These are phyloP conservation scores for Achaetomiella virescens DNA, from an alignment of 495 filamentous ascomycete species.

Conservation along the genomic window DNA sequence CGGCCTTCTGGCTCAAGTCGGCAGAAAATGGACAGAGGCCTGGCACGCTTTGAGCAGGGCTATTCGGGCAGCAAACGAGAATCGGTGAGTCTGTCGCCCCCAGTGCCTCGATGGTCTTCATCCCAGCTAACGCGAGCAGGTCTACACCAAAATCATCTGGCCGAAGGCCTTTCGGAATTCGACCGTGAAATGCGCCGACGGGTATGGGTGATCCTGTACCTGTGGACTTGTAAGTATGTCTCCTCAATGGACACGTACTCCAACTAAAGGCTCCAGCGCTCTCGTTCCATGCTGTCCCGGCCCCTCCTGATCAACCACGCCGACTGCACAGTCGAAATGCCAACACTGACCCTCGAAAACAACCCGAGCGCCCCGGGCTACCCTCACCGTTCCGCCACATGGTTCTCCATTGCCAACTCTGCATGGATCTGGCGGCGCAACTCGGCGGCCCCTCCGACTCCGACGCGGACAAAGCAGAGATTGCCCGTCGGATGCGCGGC, in stretches of 20 bases:
- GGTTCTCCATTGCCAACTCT: conserved; percentile 32
- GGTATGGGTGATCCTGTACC: conserved; percentile 38
- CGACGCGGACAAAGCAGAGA: background rate
- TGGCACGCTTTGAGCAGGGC: conserved; percentile 45
- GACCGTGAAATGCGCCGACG: conserved; percentile 40
- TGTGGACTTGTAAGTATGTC: conserved; percentile 35
- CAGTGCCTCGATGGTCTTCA: background rate
- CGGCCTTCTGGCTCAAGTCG: conserved; percentile 48
- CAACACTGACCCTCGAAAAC: conserved; percentile 34
- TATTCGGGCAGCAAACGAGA: conserved; percentile 48
- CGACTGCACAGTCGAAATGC: conserved; percentile 31
- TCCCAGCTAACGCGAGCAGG: conserved; percentile 22
- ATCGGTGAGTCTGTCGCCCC: conserved; percentile 30
- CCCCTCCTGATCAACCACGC: conserved; percentile 34
- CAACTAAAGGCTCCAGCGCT: conserved; percentile 23
- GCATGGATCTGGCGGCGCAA: conserved; percentile 22
- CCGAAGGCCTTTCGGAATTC: conserved; percentile 37
- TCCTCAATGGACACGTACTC: background rate
- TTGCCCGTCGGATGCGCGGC: conserved; percentile 24
- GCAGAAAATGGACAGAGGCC: conserved; percentile 47
- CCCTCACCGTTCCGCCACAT: conserved; percentile 41
- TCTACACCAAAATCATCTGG: conserved; percentile 38
- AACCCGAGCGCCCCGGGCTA: conserved; percentile 29
- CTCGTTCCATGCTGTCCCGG: conserved; percentile 34
- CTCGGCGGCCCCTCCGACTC: conserved; percentile 10